A percentile compares a stretch with the other conserved stretches of the same genome.
Conservation (phyloP, 768 basidiomycete species). For the Mycena amicta region DNA sequence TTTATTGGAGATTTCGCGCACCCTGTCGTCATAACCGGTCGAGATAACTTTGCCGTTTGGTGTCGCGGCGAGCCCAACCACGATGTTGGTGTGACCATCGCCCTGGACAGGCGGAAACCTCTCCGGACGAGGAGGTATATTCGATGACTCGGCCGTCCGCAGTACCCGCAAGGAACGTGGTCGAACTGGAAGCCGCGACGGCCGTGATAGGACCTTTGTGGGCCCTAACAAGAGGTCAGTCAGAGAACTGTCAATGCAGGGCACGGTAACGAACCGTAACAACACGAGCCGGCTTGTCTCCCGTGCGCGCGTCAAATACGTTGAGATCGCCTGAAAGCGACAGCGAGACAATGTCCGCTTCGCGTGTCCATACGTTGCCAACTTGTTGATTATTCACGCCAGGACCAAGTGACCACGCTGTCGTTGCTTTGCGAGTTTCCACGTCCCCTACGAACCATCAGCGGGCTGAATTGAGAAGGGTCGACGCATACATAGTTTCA, state of each 20-base stretch:
- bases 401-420: slow-evolving; percentile 72
- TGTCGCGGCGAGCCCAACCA: slow-evolving; percentile 60
- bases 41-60: slow-evolving; percentile 61
- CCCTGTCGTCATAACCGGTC: slow-evolving; percentile 78
- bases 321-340: slow-evolving; percentile 83
- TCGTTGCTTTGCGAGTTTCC: slow-evolving; percentile 63
- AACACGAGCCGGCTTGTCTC: slow-evolving; percentile 60
- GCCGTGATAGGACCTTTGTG: slow-evolving; percentile 83
- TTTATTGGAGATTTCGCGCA: slow-evolving; percentile 63
- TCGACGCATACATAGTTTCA: slow-evolving; percentile 72
- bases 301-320: slow-evolving; percentile 74
- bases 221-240: slow-evolving; percentile 67
- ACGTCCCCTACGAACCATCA: slow-evolving; percentile 70
- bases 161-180: slow-evolving; percentile 81
- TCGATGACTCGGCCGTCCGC: slow-evolving; percentile 77
- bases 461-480: background rate
- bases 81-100: slow-evolving; percentile 67
- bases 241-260: background rate
- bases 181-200: slow-evolving; percentile 41
- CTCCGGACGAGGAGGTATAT: slow-evolving; percentile 54
- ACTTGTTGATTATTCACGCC: slow-evolving; percentile 84
- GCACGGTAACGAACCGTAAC: slow-evolving; percentile 52
- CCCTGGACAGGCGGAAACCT: slow-evolving; percentile 56
- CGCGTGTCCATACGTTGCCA: slow-evolving; percentile 82
- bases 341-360: slow-evolving; percentile 74